Percentiles rank a stretch among this genome's conserved stretches.
phyloP scores from a whole-genome alignment of 768 basidiomycete species.

The Chlorophyllum brunneum region DNA sequence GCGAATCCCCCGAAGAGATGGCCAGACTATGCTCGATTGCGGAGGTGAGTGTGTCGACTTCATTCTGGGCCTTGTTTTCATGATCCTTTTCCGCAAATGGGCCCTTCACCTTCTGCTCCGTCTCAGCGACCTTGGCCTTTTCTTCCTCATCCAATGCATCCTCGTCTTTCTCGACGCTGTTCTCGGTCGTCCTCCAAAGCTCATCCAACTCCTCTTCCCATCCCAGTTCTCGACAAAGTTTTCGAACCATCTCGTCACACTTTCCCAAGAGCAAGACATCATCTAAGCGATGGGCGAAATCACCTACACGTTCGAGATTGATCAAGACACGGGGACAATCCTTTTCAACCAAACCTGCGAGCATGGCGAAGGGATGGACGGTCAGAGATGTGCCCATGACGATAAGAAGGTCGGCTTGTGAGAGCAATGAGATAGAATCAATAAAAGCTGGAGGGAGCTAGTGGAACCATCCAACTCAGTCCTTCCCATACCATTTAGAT shows the following conservation, averaged over 20 bases:
- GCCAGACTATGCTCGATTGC: constrained; percentile 28
- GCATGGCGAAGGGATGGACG: constrained; percentile 83
- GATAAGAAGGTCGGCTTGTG: constrained; percentile 79
- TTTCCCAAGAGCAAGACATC: constrained; percentile 66
- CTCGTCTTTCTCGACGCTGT: constrained; percentile 20
- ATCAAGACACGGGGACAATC: constrained; percentile 81
- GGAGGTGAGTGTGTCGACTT: constrained; percentile 30
- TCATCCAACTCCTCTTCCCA: constrained; percentile 64
- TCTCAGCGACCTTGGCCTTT: constrained; percentile 14
- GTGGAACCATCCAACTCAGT: not conserved
- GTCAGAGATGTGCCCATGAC: constrained; percentile 89
- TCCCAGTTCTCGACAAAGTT: constrained; percentile 64
- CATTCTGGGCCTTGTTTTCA: constrained; percentile 21
- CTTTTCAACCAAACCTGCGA: constrained; percentile 52
- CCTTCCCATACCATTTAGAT: too few species aligned
- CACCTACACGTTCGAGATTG: constrained; percentile 80
- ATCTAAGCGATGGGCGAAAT: constrained; percentile 47
- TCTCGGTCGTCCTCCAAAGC: constrained; percentile 51
- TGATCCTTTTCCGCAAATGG: constrained; percentile 12
- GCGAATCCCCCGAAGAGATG: constrained; percentile 1
- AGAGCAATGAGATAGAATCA: constrained; percentile 45
- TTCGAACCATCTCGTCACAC: constrained; percentile 63
- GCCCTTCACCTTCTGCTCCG: constrained; percentile 16
- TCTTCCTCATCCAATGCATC: constrained; percentile 5
- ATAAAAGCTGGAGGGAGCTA: constrained; percentile 78